These are phyloP conservation scores for Podaxis mareebaensis DNA, from an alignment of 768 basidiomycete genomes.

Conservation along the genomic window DNA sequence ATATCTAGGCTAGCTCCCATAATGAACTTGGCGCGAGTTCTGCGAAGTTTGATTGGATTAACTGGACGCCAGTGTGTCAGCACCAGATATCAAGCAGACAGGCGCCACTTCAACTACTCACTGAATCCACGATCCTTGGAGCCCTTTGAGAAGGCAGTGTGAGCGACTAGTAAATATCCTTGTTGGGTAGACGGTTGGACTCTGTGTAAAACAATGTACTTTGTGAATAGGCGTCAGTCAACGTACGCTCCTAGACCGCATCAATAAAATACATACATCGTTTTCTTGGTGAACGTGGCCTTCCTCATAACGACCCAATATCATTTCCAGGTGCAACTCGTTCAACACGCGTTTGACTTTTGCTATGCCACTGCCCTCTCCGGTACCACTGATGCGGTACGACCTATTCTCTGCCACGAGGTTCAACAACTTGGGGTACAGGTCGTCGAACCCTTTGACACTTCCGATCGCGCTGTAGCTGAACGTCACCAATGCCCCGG, in stretches of 20 bases:
- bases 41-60: constrained; percentile 78
- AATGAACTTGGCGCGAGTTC: constrained; percentile 79
- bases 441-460: constrained; percentile 95
- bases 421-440: constrained; percentile 93
- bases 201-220: constrained; percentile 95
- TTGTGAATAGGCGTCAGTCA: constrained; percentile 3
- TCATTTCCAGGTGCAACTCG: constrained; percentile 89
- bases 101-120: constrained; percentile 35
- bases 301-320: constrained; percentile 81
- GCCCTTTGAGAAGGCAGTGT: constrained; percentile 88
- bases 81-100: neutral
- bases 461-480: constrained; percentile 87
- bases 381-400: constrained; percentile 70
- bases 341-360: constrained; percentile 75
- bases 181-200: constrained; percentile 89
- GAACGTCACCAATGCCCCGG: constrained; percentile 91
- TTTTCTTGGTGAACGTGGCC: constrained; percentile 98
- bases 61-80: constrained; percentile 45
- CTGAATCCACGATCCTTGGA: constrained; percentile 79
- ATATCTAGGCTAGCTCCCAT: constrained; percentile 77
- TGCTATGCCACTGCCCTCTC: constrained; percentile 56
- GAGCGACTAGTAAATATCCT: constrained; percentile 90
- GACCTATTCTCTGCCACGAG: constrained; percentile 80
- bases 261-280: constrained; percentile 61
- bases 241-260: neutral